Percentiles rank a stretch among this genome's conserved stretches.
These are phyloP conservation scores for Rhynchospora tenuis DNA, from an alignment of 176 grass and related monocot genomes.

Conservation along the genomic window DNA sequence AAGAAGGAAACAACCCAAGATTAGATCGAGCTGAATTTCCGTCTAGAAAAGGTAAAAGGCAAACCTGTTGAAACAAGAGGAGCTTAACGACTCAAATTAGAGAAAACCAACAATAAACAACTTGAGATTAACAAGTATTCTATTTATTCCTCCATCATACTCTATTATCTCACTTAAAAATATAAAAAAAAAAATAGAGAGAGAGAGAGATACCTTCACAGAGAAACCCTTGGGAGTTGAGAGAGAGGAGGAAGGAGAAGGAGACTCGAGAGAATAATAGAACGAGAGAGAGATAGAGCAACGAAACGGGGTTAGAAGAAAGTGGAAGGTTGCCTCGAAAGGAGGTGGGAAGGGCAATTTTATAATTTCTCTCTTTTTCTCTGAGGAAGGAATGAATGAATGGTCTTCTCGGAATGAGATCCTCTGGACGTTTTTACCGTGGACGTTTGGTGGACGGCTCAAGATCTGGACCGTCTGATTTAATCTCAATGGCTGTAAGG, in stretches of 20 bases:
- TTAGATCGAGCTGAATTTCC: not conserved
- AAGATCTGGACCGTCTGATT: too few species aligned
- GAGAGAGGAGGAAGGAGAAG: not conserved
- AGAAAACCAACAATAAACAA: not conserved
- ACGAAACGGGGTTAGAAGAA: not conserved
- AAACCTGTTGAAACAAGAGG: not conserved
- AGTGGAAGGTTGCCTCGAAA: not conserved
- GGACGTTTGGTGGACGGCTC: too few species aligned
- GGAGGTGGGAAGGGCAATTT: not conserved
- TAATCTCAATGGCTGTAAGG: too few species aligned
- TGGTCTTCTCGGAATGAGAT: not conserved
- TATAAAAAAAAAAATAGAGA: not conserved
- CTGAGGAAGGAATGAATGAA: not conserved
- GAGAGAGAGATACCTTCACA: not conserved
- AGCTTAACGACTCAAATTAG: constrained; percentile 2
- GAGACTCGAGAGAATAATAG: not conserved
- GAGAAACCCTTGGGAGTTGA: not conserved
- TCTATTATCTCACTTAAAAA: not conserved
- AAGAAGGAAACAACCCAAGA: not conserved
- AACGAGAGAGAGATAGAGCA: not conserved
- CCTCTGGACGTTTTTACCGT: too few species aligned
- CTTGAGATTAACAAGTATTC: not conserved
- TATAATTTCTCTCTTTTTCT: not conserved
- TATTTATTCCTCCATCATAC: not conserved
- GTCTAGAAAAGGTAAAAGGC: not conserved